A percentile compares a stretch with the other conserved stretches of the same genome.
Conservation (phyloP, 768 basidiomycete species). For the Goffeauzyma gilvescens region DNA sequence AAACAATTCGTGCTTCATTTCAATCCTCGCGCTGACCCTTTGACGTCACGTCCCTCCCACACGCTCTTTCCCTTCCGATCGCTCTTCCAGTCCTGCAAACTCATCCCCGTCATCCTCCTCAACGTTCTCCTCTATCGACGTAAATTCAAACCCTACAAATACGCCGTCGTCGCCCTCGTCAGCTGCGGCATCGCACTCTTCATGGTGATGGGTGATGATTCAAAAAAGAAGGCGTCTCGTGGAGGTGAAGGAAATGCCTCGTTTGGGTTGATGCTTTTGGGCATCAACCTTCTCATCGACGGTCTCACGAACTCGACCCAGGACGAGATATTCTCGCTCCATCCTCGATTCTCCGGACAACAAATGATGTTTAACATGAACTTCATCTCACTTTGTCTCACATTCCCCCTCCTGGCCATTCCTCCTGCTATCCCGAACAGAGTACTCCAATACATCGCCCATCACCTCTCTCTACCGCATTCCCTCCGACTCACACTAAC, state of each 20-base stretch:
- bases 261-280: constrained; percentile 34
- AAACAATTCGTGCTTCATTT: too few species aligned
- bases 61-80: not conserved
- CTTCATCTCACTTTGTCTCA: constrained; percentile 58
- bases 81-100: constrained; percentile 57
- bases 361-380: constrained; percentile 99
- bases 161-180: constrained; percentile 82
- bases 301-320: constrained; percentile 90
- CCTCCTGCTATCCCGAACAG: constrained; percentile 42
- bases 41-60: not conserved
- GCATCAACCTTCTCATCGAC: constrained; percentile 52
- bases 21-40: too few species aligned
- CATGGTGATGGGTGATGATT: constrained; percentile 49
- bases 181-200: constrained; percentile 79
- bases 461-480: constrained; percentile 3
- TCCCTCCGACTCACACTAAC: not conserved
- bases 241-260: constrained; percentile 30
- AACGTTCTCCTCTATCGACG: constrained; percentile 89
- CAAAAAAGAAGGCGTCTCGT: constrained; percentile 15
- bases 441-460: constrained; percentile 40
- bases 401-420: constrained; percentile 45
- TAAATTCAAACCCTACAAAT: constrained; percentile 80
- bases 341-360: constrained; percentile 56
- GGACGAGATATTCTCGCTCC: constrained; percentile 75
- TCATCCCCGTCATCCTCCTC: constrained; percentile 86